A percentile compares a stretch with the other conserved stretches of the same genome.
phyloP scores from a whole-genome alignment of 345 rosid species.

The Salix koriyanagi region DNA sequence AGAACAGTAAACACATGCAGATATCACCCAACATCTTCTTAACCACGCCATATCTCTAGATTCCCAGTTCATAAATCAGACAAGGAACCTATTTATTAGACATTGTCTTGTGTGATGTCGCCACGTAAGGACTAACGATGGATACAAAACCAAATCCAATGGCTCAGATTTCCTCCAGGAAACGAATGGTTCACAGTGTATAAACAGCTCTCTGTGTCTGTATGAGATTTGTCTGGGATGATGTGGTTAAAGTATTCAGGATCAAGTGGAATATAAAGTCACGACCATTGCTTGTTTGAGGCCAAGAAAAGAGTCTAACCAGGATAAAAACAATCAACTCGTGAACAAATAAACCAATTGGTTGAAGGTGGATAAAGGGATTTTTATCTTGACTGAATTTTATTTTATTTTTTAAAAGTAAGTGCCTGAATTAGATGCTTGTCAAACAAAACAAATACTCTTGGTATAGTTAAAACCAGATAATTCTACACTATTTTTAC shows the following conservation, averaged over 20 bases:
- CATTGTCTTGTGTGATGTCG: constrained; percentile 19
- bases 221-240: background rate
- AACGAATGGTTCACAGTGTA: constrained; percentile 6
- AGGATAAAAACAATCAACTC: background rate
- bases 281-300: background rate
- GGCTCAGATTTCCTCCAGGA: background rate
- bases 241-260: background rate
- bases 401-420: too few species aligned
- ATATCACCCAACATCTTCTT: background rate
- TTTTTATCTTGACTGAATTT: too few species aligned
- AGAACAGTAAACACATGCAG: background rate
- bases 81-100: background rate
- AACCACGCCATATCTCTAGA: background rate
- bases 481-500: too few species aligned
- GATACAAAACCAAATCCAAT: background rate
- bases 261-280: background rate
- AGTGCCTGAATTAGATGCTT: too few species aligned
- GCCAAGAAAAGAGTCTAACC: background rate
- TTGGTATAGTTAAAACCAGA: too few species aligned
- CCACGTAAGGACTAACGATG: background rate
- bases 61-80: background rate
- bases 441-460: background rate
- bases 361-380: background rate
- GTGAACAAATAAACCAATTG: background rate
- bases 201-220: background rate